Evolutionary conservation across 2,329 filamentous ascomycete species (phyloP), one percentile per base, ranked within the genome.

Genomic region (Penicillium sp.): DNA sequence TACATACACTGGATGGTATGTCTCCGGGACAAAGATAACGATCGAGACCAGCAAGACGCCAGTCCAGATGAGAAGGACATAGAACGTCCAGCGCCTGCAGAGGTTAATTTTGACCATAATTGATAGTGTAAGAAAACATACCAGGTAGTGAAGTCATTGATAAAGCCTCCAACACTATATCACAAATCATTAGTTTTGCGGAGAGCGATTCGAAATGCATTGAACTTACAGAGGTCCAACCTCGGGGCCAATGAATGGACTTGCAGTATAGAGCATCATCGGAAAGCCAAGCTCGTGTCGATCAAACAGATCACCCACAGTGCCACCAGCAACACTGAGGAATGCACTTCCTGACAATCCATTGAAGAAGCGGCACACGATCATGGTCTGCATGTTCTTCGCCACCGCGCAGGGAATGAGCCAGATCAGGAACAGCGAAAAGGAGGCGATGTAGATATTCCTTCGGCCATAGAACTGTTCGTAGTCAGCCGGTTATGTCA

Each of bases 31-130:
- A 39, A 91, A 77, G 30, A 90, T 67, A 30, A 85, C 66, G 46
- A 96, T 85, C 53, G 83, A 74, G 10, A 79, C 66, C 44, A 90
- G 78, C 63, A 90, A 72, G 7, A 77, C 71, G n/a, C 79, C 82
- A 1, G 85, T 80, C 90, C 90, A 95, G 45, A 96, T 95, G 45
- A 95, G 73, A 53, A 95, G 76, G 4, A 91, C 80, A 66, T 92
- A 96, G 70, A 94, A 92, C 0, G 86, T 88, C 89, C 89, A 94
- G 46, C 88, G 77, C 87, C 73, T 74, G 44, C 42, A n/a, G 27
- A 25, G 48, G 48, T 60, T 56, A 55, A 48, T 33, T 31, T 38
- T n/a, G 13, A n/a, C 5, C 8, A 5, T n/a, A 9, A 13, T 6
- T n/a, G 20, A 7, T 38, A 41, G 20, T 38, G 44, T 9, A 30